Evolutionary conservation across 768 basidiomycete species (phyloP).

Genomic region (Phylloporus arenicola): DNA sequence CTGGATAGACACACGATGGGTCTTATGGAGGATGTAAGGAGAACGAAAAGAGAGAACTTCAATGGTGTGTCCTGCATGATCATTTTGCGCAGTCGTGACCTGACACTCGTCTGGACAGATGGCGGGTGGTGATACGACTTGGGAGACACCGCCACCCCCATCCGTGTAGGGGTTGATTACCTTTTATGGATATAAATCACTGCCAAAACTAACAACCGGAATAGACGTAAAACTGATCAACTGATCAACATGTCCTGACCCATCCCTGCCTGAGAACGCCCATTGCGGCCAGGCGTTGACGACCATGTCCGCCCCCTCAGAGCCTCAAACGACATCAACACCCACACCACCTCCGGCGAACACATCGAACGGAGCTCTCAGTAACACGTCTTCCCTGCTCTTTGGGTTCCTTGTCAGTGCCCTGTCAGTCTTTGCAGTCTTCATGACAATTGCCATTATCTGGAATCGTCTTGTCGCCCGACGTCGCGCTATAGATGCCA

Average conservation of each 20-base stretch:
- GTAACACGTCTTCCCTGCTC: conserved; percentile 22
- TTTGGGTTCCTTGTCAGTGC: conserved; percentile 31
- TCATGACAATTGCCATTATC: conserved; percentile 26
- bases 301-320: conserved; percentile 18
- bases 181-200: neutral
- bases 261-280: conserved; percentile 13
- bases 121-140: conserved; percentile 26
- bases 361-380: neutral
- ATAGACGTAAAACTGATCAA: neutral
- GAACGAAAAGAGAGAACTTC: conserved; percentile 15
- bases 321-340: neutral
- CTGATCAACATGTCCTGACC: neutral
- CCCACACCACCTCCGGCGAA: conserved; percentile 4
- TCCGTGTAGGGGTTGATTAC: conserved; percentile 1
- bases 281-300: conserved; percentile 5
- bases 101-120: conserved; percentile 11
- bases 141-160: neutral
- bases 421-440: conserved; percentile 28
- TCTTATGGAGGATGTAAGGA: conserved; percentile 29
- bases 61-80: conserved; percentile 9
- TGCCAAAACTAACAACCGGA: conserved; percentile 17
- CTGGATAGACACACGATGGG: conserved; percentile 62
- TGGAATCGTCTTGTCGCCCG: conserved; percentile 31
- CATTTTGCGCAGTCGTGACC: neutral
- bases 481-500: conserved; percentile 25